phyloP scores from a whole-genome alignment of 1,284 basidiomycete species.

The Tylopilus orsonianus region DNA sequence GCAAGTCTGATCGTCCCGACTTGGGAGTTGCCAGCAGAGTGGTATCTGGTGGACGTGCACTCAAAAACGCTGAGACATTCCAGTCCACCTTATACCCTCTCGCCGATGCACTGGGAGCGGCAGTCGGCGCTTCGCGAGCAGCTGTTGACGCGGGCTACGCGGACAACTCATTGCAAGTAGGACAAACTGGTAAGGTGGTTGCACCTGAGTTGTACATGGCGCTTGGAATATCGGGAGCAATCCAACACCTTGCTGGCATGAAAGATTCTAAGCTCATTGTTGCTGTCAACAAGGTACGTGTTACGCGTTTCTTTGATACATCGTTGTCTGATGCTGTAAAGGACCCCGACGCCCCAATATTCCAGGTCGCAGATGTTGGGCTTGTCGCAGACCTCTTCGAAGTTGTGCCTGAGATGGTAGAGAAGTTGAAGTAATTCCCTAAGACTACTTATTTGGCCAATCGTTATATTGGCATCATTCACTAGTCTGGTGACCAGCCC shows the following conservation, averaged over 20 bases:
- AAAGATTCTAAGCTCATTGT: constrained; percentile 99
- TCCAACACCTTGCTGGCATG: constrained; percentile 99
- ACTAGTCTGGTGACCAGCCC: too few relatives aligned
- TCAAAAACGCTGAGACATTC: constrained; percentile 96
- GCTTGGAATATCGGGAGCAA: constrained; percentile 93
- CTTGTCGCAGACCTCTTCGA: constrained; percentile 92
- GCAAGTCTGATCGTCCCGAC: constrained; percentile 93
- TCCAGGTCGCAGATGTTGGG: constrained; percentile 97
- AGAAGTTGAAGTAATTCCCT: constrained; percentile 70
- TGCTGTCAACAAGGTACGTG: constrained; percentile 95
- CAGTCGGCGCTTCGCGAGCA: constrained; percentile 95
- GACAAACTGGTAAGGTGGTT: constrained; percentile 97
- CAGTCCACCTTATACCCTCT: constrained; percentile 87
- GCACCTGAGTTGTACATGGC: constrained; percentile 96
- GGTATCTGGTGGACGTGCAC: constrained; percentile 93
- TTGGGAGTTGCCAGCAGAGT: constrained; percentile 86
- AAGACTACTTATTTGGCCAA: too few relatives aligned
- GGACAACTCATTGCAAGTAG: constrained; percentile 97
- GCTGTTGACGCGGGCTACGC: constrained; percentile 99
- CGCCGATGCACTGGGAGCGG: constrained; percentile 88
- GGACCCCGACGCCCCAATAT: constrained; percentile 98
- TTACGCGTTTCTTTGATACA: background rate
- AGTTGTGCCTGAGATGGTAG: constrained; percentile 82
- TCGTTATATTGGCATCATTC: too few relatives aligned
- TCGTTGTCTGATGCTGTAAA: constrained; percentile 34